Base-by-base conservation (phyloP, 192 early-diverging fungal species). In the Mortierella alpina region DNA sequence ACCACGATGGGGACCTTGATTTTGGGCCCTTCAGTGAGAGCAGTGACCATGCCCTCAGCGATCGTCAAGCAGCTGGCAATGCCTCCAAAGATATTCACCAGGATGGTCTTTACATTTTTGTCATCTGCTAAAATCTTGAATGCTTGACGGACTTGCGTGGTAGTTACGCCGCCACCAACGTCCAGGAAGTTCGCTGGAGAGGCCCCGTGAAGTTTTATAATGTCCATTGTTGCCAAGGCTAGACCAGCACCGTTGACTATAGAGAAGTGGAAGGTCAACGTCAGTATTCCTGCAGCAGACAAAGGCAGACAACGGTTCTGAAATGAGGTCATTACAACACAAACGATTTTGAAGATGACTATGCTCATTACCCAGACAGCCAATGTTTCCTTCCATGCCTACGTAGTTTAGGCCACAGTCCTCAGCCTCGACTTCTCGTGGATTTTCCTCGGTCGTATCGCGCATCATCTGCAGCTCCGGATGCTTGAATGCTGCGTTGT, bases 81-180 rank as follows among this genome's bases (percentile, higher is more conserved):
- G 13, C 76, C 76, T 6, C 76, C 76, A 72, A 80, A 80, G 31
- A 80, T 72, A 41, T 80, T 80, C 20, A 80, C 70, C 15, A 80
- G 47, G 12, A 80, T 80, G 12, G 76, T 71, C 65, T 80, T 80
- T 10, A 80, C 76, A 50, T 80, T 80, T 54, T 80, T 59, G 54
- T 80, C 76, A 2, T 80, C 76, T 7, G 76, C 63, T 40, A 80
- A 52, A 42, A 80, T 80, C 60, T 72, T 80, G 76, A 80, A 80
- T 4, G 76, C 76, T 22, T 72, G 76, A 13, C 64, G 49, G 31
- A 80, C 76, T 23, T 72, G 68, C 39, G 59, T 80, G 13, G 76
- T 42, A 15, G 76, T 80, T 51, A 69, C 76, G 31, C 76, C 76
- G 17, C 76, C 76, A 6, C 76, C 70, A 40, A 80, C 76, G 51